phyloP scores from a whole-genome alignment of 176 grass and related monocot genomes.

The Elymus sibiricus region DNA sequence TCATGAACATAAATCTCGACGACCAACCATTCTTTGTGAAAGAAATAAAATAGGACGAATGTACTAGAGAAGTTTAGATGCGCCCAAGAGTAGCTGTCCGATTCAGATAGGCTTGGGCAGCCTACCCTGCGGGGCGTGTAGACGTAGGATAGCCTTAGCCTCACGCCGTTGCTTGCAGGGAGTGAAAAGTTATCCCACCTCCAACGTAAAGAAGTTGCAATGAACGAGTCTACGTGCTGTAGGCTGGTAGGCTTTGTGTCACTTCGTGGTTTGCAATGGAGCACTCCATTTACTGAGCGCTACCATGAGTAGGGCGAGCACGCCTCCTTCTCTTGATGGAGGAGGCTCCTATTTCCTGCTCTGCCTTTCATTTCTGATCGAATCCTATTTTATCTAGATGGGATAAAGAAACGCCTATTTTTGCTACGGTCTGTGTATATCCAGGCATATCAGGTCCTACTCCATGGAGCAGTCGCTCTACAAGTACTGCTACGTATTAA shows the following conservation, averaged over 20 bases:
- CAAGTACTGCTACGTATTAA: neutral
- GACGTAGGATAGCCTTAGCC: neutral
- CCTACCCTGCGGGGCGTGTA: neutral
- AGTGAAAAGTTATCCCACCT: conserved; percentile 21
- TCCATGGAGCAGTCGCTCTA: neutral
- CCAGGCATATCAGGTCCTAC: neutral
- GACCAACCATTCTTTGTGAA: neutral
- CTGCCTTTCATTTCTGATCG: neutral
- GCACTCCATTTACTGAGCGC: neutral
- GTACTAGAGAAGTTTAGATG: neutral
- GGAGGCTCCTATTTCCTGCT: neutral
- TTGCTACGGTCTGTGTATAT: neutral
- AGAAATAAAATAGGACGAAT: neutral
- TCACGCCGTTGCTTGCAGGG: conserved; percentile 12
- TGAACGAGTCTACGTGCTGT: conserved; percentile 10
- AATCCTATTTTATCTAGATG: conserved; percentile 19
- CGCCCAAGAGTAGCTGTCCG: neutral
- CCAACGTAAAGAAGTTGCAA: conserved; percentile 9
- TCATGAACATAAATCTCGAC: neutral
- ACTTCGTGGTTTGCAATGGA: conserved; percentile 21
- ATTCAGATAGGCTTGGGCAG: conserved; percentile 10
- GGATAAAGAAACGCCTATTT: conserved; percentile 16
- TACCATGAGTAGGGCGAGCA: conserved; percentile 23
- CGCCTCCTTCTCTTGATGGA: conserved; percentile 12
- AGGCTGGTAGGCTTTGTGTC: neutral